Conservation (phyloP, 1,284 basidiomycete species). For the Hymenochaete sp. region DNA sequence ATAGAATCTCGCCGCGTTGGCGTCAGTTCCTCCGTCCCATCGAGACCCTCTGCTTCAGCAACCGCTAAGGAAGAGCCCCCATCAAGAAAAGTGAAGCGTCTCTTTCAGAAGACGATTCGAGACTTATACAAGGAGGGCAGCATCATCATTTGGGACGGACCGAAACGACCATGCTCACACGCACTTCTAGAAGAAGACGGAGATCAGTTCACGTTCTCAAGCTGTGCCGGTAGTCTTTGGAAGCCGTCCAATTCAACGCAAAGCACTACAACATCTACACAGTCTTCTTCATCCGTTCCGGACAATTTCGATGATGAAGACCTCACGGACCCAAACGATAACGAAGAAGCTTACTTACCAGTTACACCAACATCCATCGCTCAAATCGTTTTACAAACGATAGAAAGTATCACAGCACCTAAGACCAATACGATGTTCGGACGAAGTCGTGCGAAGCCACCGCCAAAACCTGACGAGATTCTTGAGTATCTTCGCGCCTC, state of each 20-base stretch:
- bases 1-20: constrained; percentile 4
- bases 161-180: constrained; percentile 22
- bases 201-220: constrained; percentile 9
- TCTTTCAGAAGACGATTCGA: constrained; percentile 55
- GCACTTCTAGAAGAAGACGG: constrained; percentile 16
- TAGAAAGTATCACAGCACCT: constrained; percentile 23
- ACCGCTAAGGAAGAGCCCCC: constrained; percentile 20
- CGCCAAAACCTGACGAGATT: constrained; percentile 45
- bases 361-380: constrained; percentile 46
- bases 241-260: constrained; percentile 34
- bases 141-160: constrained; percentile 59
- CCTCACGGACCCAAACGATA: constrained; percentile 48
- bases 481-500: constrained; percentile 33
- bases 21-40: not conserved
- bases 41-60: constrained; percentile 1
- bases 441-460: too few relatives aligned
- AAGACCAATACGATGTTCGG: constrained; percentile 18
- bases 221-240: not conserved
- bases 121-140: constrained; percentile 57
- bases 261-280: constrained; percentile 22
- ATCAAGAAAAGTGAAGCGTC: constrained; percentile 44
- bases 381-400: constrained; percentile 37
- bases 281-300: constrained; percentile 23
- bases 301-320: constrained; percentile 33
- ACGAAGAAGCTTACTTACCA: constrained; percentile 58